These are phyloP conservation scores for Dovyalis caffra DNA, from an alignment of 345 rosid genomes.

Conservation along the genomic window DNA sequence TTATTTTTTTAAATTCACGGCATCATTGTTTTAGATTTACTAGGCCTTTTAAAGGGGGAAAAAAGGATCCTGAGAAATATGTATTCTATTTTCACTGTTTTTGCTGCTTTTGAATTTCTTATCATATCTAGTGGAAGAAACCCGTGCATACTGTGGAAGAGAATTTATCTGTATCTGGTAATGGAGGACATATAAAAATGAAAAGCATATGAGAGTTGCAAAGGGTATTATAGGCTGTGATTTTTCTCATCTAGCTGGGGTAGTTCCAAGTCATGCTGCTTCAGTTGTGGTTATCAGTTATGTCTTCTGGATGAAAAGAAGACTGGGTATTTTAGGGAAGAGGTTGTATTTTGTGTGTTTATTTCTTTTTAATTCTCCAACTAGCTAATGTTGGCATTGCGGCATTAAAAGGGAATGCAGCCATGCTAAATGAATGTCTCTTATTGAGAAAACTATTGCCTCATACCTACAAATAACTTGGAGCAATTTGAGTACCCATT, in stretches of 20 bases:
- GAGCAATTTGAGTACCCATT: neutral
- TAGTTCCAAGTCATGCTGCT: neutral
- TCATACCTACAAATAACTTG: neutral
- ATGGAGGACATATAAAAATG: neutral
- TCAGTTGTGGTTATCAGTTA: neutral
- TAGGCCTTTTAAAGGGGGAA: neutral
- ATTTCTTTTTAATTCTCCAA: neutral
- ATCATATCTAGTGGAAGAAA: neutral
- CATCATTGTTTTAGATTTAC: neutral
- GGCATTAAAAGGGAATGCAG: neutral
- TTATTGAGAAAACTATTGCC: neutral
- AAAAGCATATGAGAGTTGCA: neutral
- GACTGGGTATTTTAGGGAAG: neutral
- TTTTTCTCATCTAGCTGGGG: neutral
- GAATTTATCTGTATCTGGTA: neutral
- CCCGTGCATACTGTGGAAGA: neutral
- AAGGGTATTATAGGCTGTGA: neutral
- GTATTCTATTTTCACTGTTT: neutral
- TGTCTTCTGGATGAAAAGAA: neutral
- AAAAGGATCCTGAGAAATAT: neutral
- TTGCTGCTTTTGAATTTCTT: neutral
- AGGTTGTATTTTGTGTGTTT: neutral
- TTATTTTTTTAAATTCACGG: neutral
- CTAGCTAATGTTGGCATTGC: neutral
- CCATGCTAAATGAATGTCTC: neutral